Evolutionary conservation across 805 yeast species (phyloP), one percentile per base, ranked within the genome.

Genomic region (Priceomyces carsonii): DNA sequence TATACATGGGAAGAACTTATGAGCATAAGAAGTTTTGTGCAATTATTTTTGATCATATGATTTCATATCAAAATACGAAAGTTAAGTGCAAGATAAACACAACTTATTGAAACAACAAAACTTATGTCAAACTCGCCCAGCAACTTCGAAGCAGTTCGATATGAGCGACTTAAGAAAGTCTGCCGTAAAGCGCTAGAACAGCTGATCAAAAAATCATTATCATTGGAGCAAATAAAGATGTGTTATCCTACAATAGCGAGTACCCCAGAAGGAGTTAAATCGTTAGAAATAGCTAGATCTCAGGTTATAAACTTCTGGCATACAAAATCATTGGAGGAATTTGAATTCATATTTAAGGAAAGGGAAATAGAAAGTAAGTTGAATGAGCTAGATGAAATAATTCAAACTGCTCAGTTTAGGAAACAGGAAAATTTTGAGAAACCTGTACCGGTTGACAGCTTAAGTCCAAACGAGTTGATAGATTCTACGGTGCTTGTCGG

Each of bases 241-340:
- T 79, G 85, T 49, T 80, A 75, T 49, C 85, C 85, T 2, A 55
- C 59, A 5, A 66, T 77, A 27, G 67, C 80, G 2, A 36, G 50
- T n/a, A 56, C 70, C 10, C 62, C 59, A n/a, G 68, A 63, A 16
- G 82, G 81, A 3, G 54, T 60, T 3, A 59, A 59, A 16, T 52
- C 69, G 3, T 54, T 79, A 8, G 64, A 65, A 14, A 66, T 69
- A 17, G 80, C 81, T 6, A 62, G 77, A 31, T 57, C 62, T 14
- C 85, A 79, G 45, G 72, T 80, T 8, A 60, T 68, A 12, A 62
- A 66, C 26, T 77, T 72, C 43, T 79, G 82, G 78, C 64, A 63
- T 26, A 57, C 61, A 18, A 63, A 72, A n/a, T 64, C 73, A 18
- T 48, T 66, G 29, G 61, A 70, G 32, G 85, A 80, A 45, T 79